Evolutionary conservation across 2,329 filamentous ascomycete species (phyloP), one percentile per base, ranked within the genome.

Genomic region (Trichoderma afroharzianum): DNA sequence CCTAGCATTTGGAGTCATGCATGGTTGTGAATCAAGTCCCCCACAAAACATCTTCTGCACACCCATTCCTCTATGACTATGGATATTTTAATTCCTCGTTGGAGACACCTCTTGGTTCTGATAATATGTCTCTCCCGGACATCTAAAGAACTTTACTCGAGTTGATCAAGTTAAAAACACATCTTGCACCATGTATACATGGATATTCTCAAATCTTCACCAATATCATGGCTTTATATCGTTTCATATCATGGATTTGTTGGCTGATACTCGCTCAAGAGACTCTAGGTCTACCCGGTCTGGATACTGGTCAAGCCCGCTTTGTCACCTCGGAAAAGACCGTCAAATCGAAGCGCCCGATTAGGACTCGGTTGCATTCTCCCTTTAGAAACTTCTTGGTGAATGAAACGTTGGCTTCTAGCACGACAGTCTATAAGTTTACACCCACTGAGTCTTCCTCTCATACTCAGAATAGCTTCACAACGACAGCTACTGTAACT

Each of bases 241-340:
- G 36, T 6, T 24, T 68, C 9, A 66, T 71, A 26, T 43, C 53
- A 53, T 75, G 71, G 50, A 43, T 70, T 58, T 69, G 28, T 68
- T 74, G 69, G 74, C 74, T 75, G 63, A 75, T 70, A 11, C 28
- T 59, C 68, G 21, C 50, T 58, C 50, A 71, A 74, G 72, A 63
- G 21, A 70, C 62, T 55, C 32, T 63, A 6, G 33, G 30, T 21
- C 24, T 30, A 11, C 36, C 66, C 6, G n/a, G 70, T 18, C 33
- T 26, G 32, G 69, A 67, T 33, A 72, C 47, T 21, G 43, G 47
- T 7, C 63, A 68, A 24, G 47, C 15, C 32, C 63, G 14, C 47
- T 61, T 53, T 47, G 36, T 59, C 4, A 30, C 39, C 21, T 39
- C 28, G 7, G 57, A 30, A 64, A 66, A 36, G n/a, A 26, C 24